Evolutionary conservation across 768 basidiomycete species (phyloP).

Genomic region (Cystobasidium ongulense): DNA sequence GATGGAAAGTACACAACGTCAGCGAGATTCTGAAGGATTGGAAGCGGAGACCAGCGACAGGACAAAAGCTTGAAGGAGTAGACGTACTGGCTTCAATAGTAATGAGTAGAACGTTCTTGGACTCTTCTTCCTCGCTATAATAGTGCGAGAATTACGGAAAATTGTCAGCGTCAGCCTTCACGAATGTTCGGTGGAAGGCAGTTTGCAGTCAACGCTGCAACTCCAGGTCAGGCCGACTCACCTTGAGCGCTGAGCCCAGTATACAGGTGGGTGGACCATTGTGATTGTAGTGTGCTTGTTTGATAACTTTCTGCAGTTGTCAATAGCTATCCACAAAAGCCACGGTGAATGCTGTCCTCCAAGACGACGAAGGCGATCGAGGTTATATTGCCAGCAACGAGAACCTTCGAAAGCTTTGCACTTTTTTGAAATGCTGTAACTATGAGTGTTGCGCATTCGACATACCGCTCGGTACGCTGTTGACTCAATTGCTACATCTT

Average conservation of each 20-base stretch:
- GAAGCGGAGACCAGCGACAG: background rate
- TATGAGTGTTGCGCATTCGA: too few relatives aligned
- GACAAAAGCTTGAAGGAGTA: background rate
- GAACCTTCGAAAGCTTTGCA: background rate
- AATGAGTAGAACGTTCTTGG: conserved; percentile 26
- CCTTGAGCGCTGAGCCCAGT: conserved; percentile 29
- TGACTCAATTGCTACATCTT: too few relatives aligned
- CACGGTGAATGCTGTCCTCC: too few relatives aligned
- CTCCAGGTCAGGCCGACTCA: background rate
- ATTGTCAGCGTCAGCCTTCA: background rate
- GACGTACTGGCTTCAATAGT: conserved; percentile 25
- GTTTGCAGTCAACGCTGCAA: background rate
- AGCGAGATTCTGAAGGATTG: conserved; percentile 4
- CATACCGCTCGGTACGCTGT: too few relatives aligned
- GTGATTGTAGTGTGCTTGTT: background rate
- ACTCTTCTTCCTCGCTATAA: conserved; percentile 30
- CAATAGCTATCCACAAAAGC: background rate
- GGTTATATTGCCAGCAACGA: too few relatives aligned
- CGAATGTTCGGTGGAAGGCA: conserved; percentile 3
- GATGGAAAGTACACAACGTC: background rate
- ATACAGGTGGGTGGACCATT: conserved; percentile 20
- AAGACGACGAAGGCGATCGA: too few relatives aligned
- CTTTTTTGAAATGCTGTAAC: too few relatives aligned
- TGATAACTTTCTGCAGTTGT: background rate
- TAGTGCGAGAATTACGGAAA: background rate